Percentiles rank a stretch among this genome's conserved stretches.
These are phyloP conservation scores for Candida methanosorbosa DNA, from an alignment of 805 yeast genomes.

Conservation along the genomic window DNA sequence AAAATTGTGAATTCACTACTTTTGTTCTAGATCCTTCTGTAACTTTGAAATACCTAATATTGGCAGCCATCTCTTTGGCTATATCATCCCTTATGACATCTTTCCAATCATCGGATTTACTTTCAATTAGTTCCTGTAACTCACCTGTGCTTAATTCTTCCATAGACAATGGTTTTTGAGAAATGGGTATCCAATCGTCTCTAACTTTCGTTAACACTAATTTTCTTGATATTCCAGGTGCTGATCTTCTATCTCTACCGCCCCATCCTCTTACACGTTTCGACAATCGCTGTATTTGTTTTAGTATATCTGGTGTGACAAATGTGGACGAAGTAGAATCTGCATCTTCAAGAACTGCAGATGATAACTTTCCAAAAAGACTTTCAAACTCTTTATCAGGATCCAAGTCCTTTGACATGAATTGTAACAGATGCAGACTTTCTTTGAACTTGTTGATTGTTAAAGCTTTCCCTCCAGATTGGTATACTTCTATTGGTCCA, in stretches of 20 bases:
- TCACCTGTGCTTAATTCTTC: constrained; percentile 38
- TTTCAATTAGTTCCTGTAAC: constrained; percentile 26
- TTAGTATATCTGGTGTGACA: constrained; percentile 58
- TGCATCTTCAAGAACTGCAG: constrained; percentile 65
- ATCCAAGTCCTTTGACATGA: constrained; percentile 49
- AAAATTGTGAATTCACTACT: constrained; percentile 35
- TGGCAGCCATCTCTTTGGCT: constrained; percentile 27
- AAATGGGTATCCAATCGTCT: constrained; percentile 75
- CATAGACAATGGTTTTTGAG: constrained; percentile 52
- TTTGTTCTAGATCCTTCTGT: constrained; percentile 18
- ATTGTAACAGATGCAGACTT: constrained; percentile 31
- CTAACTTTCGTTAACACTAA: constrained; percentile 61
- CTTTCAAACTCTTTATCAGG: constrained; percentile 67
- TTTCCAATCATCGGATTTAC: constrained; percentile 34
- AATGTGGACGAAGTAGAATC: constrained; percentile 65
- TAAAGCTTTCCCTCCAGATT: constrained; percentile 27
- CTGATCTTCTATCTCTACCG: constrained; percentile 61
- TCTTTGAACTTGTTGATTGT: constrained; percentile 36
- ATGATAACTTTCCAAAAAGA: constrained; percentile 63
- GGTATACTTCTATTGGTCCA: constrained; percentile 15
- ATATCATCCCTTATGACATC: constrained; percentile 38
- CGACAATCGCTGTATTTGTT: constrained; percentile 50
- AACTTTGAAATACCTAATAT: constrained; percentile 52
- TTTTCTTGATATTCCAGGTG: constrained; percentile 70
- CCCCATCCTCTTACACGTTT: constrained; percentile 75